Base-by-base conservation (phyloP, 2,329 filamentous ascomycete species). In the Clathrospora elynae region DNA sequence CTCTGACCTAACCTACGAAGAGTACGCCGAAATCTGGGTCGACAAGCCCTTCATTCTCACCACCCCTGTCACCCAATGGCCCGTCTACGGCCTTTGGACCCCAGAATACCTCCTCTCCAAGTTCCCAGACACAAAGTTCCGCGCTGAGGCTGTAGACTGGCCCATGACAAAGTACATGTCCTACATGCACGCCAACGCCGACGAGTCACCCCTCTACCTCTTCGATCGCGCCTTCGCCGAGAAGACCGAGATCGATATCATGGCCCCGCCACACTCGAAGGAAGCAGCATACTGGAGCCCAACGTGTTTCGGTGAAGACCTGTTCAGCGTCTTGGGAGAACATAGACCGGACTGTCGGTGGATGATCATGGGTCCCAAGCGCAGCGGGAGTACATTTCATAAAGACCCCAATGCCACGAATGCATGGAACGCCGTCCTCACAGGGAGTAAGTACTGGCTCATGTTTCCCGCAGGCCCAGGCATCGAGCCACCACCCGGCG, bases 391-490 rank as follows among this genome's bases (percentile, higher is more conserved):
- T 55, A 96, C 91, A 4, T 97, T 96, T 66, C 92, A 97, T 75
- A 96, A 96, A 67, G 83, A 85, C 57, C 83, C 82, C 2, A 85
- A 85, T 62, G 81, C 80, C 2, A 85, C 85, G 72, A 86, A 84
- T 59, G 92, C 93, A 0, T 97, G 92, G 93, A 97, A 97, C 66
- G 92, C 91, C 1, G 89, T 96, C 10, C 76, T 97, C 18, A 83
- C 86, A 46, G 93, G 92, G 4, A 83, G 86, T 22, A 97, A 97
- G 66, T 97, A 97, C 76, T 97, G 93, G 92, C 92, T 97, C 68
- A 95, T 97, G 90, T 97, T 97, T 64, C 90, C 90, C 0, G 86
- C 88, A 0, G 83, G 83, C 0, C 68, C 75, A 1, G 73, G 73
- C 12, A 66, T 78, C 5, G 81, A 84, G 0, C 78, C 84, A 3